Evolutionary conservation across 345 rosid species (phyloP).

Genomic region (Passiflora organensis): DNA sequence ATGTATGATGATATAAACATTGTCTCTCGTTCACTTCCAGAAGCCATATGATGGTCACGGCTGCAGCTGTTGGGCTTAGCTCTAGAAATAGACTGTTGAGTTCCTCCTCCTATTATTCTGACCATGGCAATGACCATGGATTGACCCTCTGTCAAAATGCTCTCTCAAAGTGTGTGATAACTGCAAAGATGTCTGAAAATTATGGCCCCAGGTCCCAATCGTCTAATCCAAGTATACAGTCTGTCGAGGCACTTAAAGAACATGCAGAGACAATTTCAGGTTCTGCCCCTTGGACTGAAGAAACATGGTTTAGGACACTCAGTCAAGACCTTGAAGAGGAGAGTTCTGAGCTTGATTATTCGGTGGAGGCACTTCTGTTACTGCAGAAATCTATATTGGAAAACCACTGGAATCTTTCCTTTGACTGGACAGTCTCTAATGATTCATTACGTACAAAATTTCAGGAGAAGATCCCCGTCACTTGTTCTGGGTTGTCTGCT

Average conservation of each 20-base stretch:
- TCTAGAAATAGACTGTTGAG: conserved; percentile 71
- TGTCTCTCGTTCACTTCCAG: too few species aligned
- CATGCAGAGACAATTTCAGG: conserved; percentile 37
- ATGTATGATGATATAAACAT: too few species aligned
- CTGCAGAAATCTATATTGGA: conserved; percentile 90
- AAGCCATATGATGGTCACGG: conserved; percentile 61
- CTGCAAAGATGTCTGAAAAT: conserved; percentile 48
- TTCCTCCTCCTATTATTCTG: conserved; percentile 59
- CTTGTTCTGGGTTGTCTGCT: conserved; percentile 76
- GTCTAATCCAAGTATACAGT: conserved; percentile 34
- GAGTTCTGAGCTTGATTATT: conserved; percentile 42
- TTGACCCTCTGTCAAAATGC: conserved; percentile 30
- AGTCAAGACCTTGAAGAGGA: conserved; percentile 40
- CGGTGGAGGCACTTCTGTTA: conserved; percentile 71
- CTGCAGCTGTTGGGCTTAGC: conserved; percentile 78
- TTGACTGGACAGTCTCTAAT: conserved; percentile 36
- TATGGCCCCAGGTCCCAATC: conserved; percentile 45
- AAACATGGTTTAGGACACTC: conserved; percentile 31
- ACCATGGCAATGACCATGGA: conserved; percentile 43
- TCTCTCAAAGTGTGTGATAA: conserved; percentile 36
- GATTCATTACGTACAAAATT: conserved; percentile 29
- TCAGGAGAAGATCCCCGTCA: conserved; percentile 45
- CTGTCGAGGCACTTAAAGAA: conserved; percentile 63
- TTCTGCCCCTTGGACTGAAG: conserved; percentile 32
- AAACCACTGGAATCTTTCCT: conserved; percentile 88